A percentile compares a stretch with the other conserved stretches of the same genome.
Conservation (phyloP, 257 asterid species). For the Salvia miltiorrhiza region DNA sequence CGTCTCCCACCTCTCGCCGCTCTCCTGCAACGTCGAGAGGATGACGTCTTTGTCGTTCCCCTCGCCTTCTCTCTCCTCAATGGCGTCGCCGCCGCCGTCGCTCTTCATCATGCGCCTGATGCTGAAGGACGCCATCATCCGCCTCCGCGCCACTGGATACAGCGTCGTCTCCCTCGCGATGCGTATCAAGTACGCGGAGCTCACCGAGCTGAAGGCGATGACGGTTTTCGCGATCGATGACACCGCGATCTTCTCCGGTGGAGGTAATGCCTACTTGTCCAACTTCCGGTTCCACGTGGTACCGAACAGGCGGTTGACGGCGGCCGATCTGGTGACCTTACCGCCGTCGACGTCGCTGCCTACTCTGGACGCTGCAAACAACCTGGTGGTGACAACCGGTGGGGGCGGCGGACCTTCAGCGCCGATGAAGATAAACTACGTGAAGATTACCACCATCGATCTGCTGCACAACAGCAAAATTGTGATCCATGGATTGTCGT, state of each 20-base stretch:
- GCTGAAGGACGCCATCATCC: slow-evolving; percentile 57
- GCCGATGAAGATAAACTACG: slow-evolving; percentile 61
- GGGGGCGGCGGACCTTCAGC: slow-evolving; percentile 60
- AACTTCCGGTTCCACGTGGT: slow-evolving; percentile 64
- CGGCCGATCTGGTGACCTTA: slow-evolving; percentile 55
- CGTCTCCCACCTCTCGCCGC: slow-evolving; percentile 63
- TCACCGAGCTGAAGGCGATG: slow-evolving; percentile 48
- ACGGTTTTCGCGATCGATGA: slow-evolving; percentile 71
- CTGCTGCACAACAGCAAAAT: slow-evolving; percentile 63
- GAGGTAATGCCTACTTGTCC: slow-evolving; percentile 48
- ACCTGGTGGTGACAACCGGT: slow-evolving; percentile 52
- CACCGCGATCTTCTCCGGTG: slow-evolving; percentile 47
- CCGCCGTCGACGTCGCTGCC: slow-evolving; percentile 42
- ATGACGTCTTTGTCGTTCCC: slow-evolving; percentile 54
- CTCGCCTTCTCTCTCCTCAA: slow-evolving; percentile 32
- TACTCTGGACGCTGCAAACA: slow-evolving; percentile 51
- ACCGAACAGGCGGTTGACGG: slow-evolving; percentile 55
- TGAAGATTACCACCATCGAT: slow-evolving; percentile 46
- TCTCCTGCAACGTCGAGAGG: slow-evolving; percentile 65
- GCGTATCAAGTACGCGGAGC: slow-evolving; percentile 52
- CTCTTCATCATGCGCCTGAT: slow-evolving; percentile 45
- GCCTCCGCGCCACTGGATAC: slow-evolving; percentile 57
- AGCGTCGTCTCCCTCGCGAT: slow-evolving; percentile 63
- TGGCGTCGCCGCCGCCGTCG: slow-evolving; percentile 23
- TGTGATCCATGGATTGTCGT: slow-evolving; percentile 53